Base-by-base conservation (phyloP, 2,329 filamentous ascomycete species). In the Lachnellula subtilissima region DNA sequence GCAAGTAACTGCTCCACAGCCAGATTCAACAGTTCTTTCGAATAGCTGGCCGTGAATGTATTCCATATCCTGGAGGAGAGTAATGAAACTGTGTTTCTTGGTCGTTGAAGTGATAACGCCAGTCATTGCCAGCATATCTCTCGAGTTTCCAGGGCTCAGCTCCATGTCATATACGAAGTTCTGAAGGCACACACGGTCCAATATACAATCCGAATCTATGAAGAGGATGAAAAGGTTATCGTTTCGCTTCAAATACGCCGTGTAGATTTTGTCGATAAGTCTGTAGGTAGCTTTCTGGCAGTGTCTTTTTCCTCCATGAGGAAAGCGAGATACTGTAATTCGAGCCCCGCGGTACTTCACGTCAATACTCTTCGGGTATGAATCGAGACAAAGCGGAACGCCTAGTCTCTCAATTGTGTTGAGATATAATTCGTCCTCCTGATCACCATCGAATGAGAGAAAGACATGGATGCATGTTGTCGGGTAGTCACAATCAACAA, bases 121-220 rank as follows among this genome's bases (percentile, higher is more conserved):
- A 14, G 93, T 97, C 91, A 97, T 97, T 52, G 93, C 93, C 68
- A 97, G 79, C 90, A 96, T 97, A 70, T 95, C 90, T 69, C 86
- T 85, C 69, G 89, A 85, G 74, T 92, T 96, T 53, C 92, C 92
- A 0, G 93, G 93, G 72, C 93, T 96, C 58, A 97, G 78, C 73
- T 97, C 91, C 94, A 97, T 97, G 70, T 97, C 93, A 73, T 94
- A 97, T 76, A 97, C 89, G 73, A 97, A 97, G 72, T 97, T 97
- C 70, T 97, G 93, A 57, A 97, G 83, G 70, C 93, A 97, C 42
- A 92, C 84, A 56, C 85, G 83, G 75, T 97, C 93, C 50, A 97
- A 78, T 60, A 97, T 94, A 73, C 94, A 97, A 71, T 97, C 93
- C 0, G 92, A 97, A 74, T 97, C 93, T 69, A 97, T 97, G 74